phyloP scores from a whole-genome alignment of 345 rosid species.

The Eucalyptus cladocalyx region DNA sequence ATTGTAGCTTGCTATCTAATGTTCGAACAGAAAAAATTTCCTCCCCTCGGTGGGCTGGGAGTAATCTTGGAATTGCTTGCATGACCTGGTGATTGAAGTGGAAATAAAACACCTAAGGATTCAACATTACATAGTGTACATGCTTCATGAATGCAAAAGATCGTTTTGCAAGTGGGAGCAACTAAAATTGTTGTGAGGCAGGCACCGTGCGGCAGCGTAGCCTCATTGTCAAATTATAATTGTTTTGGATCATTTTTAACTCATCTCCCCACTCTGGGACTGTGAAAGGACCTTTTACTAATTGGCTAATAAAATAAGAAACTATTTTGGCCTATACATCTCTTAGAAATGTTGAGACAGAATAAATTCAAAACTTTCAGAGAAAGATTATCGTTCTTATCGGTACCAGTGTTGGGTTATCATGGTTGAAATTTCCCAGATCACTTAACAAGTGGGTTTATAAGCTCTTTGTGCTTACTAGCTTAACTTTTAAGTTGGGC shows the following conservation, averaged over 20 bases:
- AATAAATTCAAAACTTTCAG: background rate
- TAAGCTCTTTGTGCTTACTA: too few relatives aligned
- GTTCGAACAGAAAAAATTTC: background rate
- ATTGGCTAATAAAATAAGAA: background rate
- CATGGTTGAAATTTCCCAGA: background rate
- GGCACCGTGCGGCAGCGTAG: background rate
- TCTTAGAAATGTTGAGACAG: background rate
- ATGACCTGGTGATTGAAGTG: too few relatives aligned
- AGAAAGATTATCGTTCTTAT: background rate
- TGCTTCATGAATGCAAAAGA: background rate
- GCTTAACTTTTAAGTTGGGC: too few relatives aligned
- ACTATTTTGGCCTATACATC: background rate
- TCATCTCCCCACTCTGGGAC: background rate
- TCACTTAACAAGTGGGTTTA: background rate
- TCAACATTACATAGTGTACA: background rate
- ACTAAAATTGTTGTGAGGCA: background rate
- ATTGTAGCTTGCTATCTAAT: too few relatives aligned
- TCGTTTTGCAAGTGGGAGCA: background rate
- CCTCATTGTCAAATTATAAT: background rate
- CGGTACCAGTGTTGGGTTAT: rapidly evolving
- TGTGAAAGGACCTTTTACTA: background rate
- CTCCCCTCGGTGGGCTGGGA: background rate
- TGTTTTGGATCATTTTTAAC: too few relatives aligned
- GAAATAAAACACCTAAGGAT: too few relatives aligned
- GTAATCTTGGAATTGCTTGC: background rate